These are phyloP conservation scores for Chytriomyces sp. DNA, from an alignment of 192 early-diverging fungal species.

Conservation along the genomic window DNA sequence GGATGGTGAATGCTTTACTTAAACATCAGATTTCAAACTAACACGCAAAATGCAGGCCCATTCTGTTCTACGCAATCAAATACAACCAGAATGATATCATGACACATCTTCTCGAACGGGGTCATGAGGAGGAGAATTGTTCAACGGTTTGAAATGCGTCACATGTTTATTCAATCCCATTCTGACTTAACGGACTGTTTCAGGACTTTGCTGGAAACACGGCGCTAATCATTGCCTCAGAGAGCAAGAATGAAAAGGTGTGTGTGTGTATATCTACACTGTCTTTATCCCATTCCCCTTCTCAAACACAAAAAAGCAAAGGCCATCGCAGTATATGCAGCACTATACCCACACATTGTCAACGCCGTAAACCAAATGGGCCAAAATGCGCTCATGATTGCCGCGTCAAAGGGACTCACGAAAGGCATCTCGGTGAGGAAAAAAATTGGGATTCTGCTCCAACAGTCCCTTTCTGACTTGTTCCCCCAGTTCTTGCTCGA, in stretches of 20 bases:
- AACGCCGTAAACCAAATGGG: slow-evolving; percentile 48
- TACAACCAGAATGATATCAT: slow-evolving; percentile 55
- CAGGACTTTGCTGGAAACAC: slow-evolving; percentile 57
- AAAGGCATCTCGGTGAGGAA: slow-evolving; percentile 41
- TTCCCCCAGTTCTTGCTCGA: slow-evolving; percentile 47
- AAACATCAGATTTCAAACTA: neutral
- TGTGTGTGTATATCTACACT: neutral
- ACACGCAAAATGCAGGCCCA: slow-evolving; percentile 35
- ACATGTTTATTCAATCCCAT: neutral
- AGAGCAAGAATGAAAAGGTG: slow-evolving; percentile 51
- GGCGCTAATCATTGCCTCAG: slow-evolving; percentile 51
- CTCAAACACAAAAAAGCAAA: slow-evolving; percentile 9
- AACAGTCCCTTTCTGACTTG: too few relatives aligned
- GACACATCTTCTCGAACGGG: slow-evolving; percentile 46
- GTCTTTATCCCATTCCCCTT: neutral
- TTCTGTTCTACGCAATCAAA: slow-evolving; percentile 59
- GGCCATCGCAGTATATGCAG: slow-evolving; percentile 44
- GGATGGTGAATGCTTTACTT: slow-evolving; percentile 38
- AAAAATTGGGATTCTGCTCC: too few relatives aligned
- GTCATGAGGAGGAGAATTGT: slow-evolving; percentile 42
- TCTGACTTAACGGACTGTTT: neutral
- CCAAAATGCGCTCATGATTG: slow-evolving; percentile 53
- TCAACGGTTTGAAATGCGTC: slow-evolving; percentile 37
- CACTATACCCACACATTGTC: slow-evolving; percentile 45
- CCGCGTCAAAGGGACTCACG: slow-evolving; percentile 43